Percentiles rank a stretch among this genome's conserved stretches.
These are phyloP conservation scores for Byssothecium circinans DNA, from an alignment of 2,329 filamentous ascomycete genomes.

Conservation along the genomic window DNA sequence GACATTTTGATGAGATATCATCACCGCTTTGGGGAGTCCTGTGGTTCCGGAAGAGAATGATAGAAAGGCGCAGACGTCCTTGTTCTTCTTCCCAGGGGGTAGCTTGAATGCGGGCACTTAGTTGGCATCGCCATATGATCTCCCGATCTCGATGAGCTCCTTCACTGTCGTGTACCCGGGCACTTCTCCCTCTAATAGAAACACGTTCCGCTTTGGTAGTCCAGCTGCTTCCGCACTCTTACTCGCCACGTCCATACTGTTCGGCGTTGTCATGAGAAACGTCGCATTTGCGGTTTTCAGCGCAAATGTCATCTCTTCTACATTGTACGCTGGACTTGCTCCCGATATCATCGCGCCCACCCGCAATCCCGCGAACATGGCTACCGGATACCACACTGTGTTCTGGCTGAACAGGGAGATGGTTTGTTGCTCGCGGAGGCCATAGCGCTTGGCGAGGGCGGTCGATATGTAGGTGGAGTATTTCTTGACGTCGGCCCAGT, in stretches of 20 bases:
- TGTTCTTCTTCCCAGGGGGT: conserved; percentile 57
- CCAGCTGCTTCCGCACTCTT: conserved; percentile 59
- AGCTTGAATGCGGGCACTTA: conserved; percentile 56
- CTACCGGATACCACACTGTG: conserved; percentile 68
- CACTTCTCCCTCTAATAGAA: conserved; percentile 59
- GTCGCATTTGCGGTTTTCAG: conserved; percentile 60
- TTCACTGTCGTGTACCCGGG: conserved; percentile 54
- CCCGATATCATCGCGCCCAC: conserved; percentile 62
- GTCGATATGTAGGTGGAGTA: conserved; percentile 63
- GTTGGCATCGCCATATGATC: conserved; percentile 44
- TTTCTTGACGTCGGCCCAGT: conserved; percentile 60
- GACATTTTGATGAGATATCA: conserved; percentile 42
- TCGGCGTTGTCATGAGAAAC: conserved; percentile 60
- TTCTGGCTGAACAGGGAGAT: conserved; percentile 66
- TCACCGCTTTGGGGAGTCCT: conserved; percentile 42
- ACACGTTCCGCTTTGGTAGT: conserved; percentile 54
- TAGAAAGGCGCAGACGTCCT: conserved; percentile 57
- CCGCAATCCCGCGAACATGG: conserved; percentile 60
- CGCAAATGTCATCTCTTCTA: conserved; percentile 69
- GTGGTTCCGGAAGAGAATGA: conserved; percentile 43
- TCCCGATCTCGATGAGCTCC: conserved; percentile 49
- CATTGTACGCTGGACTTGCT: conserved; percentile 66
- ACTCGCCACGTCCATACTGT: conserved; percentile 58
- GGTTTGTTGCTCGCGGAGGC: conserved; percentile 57
- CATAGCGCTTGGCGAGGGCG: conserved; percentile 59